Conservation (phyloP, 1,284 basidiomycete species). For the Malassezia furfur region DNA sequence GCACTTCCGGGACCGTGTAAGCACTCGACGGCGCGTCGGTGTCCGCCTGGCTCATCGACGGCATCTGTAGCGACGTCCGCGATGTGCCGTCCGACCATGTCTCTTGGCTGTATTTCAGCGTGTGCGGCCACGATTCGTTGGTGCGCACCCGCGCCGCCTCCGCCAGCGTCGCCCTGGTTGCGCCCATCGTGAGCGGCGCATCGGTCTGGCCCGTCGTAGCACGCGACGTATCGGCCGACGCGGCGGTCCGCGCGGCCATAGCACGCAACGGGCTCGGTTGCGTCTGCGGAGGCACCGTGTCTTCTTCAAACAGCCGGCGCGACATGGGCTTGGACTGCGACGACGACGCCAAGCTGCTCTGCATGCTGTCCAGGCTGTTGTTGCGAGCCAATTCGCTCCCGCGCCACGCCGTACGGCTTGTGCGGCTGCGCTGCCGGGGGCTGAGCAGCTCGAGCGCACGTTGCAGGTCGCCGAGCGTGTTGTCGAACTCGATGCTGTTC, state of each 20-base stretch:
- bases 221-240: no score
- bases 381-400: neutral
- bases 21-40: neutral
- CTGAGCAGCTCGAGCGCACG: constrained; percentile 17
- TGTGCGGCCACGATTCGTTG: no score
- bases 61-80: neutral
- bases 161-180: no score
- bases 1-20: neutral
- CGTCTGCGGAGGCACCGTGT: neutral
- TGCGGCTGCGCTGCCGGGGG: constrained; percentile 1
- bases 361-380: neutral
- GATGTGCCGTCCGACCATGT: neutral
- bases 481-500: constrained; percentile 14
- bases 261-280: no score
- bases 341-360: neutral
- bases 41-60: neutral
- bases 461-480: constrained; percentile 18
- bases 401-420: neutral
- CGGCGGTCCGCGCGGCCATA: neutral
- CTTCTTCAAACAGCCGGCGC: neutral
- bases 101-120: neutral
- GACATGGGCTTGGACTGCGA: neutral
- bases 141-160: neutral
- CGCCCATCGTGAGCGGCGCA: no score
- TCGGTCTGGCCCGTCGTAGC: no score